Percentiles rank a stretch among this genome's conserved stretches.
phyloP scores from a whole-genome alignment of 768 basidiomycete species.

The Mycena pura region DNA sequence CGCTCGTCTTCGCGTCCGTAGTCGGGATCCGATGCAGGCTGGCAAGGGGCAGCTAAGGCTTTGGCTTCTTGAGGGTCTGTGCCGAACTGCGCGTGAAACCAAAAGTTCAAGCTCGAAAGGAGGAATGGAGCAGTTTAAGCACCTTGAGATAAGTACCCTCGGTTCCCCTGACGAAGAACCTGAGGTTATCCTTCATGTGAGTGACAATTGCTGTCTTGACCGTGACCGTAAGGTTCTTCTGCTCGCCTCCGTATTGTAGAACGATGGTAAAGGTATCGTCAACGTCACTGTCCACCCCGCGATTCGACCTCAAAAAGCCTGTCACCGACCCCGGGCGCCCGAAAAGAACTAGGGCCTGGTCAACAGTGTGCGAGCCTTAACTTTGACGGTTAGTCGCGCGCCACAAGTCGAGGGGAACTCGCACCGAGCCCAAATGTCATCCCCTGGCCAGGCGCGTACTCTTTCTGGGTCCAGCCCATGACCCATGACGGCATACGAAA shows the following conservation, averaged over 20 bases:
- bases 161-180: slow-evolving; percentile 11
- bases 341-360: slow-evolving; percentile 14
- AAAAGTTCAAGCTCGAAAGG: slow-evolving; percentile 11
- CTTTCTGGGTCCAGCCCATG: slow-evolving; percentile 16
- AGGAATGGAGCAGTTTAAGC: slow-evolving; percentile 7
- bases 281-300: slow-evolving; percentile 13
- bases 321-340: slow-evolving; percentile 14
- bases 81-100: slow-evolving; percentile 13
- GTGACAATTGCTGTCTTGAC: slow-evolving; percentile 16
- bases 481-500: slow-evolving; percentile 15
- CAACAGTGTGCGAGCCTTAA: slow-evolving; percentile 14
- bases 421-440: slow-evolving; percentile 16
- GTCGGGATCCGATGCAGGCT: slow-evolving; percentile 8
- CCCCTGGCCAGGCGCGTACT: slow-evolving; percentile 12
- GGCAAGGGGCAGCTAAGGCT: slow-evolving; percentile 9
- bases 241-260: slow-evolving; percentile 15
- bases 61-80: slow-evolving; percentile 16
- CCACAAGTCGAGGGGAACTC: slow-evolving; percentile 10
- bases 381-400: slow-evolving; percentile 10
- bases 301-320: slow-evolving; percentile 13
- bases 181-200: slow-evolving; percentile 17
- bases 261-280: slow-evolving; percentile 16
- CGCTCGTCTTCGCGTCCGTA: slow-evolving; percentile 13
- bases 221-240: slow-evolving; percentile 15
- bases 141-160: slow-evolving; percentile 16